Base-by-base conservation (phyloP, 495 filamentous ascomycete species). In the Schizothecium vesticola region DNA sequence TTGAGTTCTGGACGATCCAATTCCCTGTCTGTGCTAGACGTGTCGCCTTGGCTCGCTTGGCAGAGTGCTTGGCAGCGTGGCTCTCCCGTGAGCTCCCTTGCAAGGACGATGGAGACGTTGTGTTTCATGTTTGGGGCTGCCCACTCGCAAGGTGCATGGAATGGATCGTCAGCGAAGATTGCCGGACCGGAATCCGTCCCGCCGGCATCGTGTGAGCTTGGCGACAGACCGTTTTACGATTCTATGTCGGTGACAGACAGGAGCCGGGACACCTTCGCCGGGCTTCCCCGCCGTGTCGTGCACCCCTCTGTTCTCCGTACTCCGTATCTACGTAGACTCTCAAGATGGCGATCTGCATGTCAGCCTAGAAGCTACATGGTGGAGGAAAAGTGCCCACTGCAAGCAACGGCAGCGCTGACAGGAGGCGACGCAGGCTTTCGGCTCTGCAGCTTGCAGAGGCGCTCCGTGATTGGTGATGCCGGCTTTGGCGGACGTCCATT, bases 91-190 rank as follows among this genome's bases (percentile, higher is more conserved):
- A 64, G n/a, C 23, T 19, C 21, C 28, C 51, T 65, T 43, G 26
- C 51, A 36, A 55, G 33, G 22, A 58, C 29, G 33, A 29, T 29
- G 8, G 28, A 29, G 28, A 29, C 28, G 64, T 21, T 25, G 56
- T 43, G 65, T 66, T 66, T 66, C 65, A 66, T 51, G 65, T 61
- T 65, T 65, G 51, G 64, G 22, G 13, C 26, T 22, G 23, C 23
- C 43, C 56, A 33, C 57, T 51, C 65, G 1, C 24, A 36, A 12
- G 28, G 19, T 59, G 65, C 56, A 66, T 60, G 56, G 56, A 43
- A 59, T 66, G 65, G 65, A 66, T 66, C 65, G 65, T 33, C 65
- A 24, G 33, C 26, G 19, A 59, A 66, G 65, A 66, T 61, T 66
- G 56, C 65, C 65, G 26, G 65, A 43, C 29, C 61, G 13, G 57